A percentile compares a stretch with the other conserved stretches of the same genome.
These are phyloP conservation scores for Wakefieldia striispora DNA, from an alignment of 768 basidiomycete species.

Conservation along the genomic window DNA sequence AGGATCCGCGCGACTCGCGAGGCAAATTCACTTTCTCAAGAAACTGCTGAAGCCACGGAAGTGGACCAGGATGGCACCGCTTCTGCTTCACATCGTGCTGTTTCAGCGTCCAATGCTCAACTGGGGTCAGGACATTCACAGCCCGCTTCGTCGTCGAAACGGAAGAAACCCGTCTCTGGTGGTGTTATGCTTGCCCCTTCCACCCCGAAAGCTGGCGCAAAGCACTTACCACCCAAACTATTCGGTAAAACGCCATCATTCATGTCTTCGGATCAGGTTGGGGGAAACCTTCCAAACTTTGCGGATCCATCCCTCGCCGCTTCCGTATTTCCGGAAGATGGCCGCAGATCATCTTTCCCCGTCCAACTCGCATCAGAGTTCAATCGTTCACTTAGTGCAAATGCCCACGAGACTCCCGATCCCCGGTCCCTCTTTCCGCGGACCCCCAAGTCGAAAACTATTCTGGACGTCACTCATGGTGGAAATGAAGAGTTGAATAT, in stretches of 20 bases:
- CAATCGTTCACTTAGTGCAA: not conserved
- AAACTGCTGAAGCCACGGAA: not conserved
- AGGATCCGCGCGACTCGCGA: constrained; percentile 25
- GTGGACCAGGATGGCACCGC: constrained; percentile 2
- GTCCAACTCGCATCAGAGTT: constrained; percentile 15
- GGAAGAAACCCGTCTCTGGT: constrained; percentile 15
- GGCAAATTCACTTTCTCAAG: not conserved
- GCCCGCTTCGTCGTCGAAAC: not conserved
- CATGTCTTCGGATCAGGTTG: not conserved
- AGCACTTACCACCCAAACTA: constrained; percentile 3
- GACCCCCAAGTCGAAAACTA: constrained; percentile 24
- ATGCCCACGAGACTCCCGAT: constrained; percentile 6
- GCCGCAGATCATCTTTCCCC: constrained; percentile 8
- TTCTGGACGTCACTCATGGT: constrained; percentile 10
- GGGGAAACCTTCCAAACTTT: not conserved
- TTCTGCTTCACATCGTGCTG: not conserved
- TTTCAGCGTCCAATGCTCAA: constrained; percentile 1
- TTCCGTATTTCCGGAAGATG: constrained; percentile 10
- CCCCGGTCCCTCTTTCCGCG: constrained; percentile 11
- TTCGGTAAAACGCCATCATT: not conserved
- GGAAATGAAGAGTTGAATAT: constrained; percentile 21
- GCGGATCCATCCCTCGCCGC: constrained; percentile 5
- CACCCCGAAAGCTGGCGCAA: not conserved
- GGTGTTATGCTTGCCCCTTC: constrained; percentile 16
- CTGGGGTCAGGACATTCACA: not conserved